These are phyloP conservation scores for Heliamphora pulchella DNA, from an alignment of 179 eudicot genomes.

Conservation along the genomic window DNA sequence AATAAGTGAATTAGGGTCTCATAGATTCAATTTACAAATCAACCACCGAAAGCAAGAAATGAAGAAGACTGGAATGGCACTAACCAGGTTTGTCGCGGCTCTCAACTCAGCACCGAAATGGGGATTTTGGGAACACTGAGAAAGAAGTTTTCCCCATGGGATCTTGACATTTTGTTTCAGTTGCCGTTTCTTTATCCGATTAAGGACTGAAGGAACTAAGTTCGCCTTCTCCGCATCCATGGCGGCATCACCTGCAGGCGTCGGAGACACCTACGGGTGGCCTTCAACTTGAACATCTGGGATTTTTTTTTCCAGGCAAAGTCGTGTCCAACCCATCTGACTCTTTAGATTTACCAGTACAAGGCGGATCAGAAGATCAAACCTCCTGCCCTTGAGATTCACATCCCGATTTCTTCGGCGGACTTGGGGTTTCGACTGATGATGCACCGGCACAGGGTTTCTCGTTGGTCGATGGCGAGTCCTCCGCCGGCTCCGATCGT, in stretches of 20 bases:
- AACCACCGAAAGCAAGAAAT: too few species aligned
- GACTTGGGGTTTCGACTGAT: conserved; percentile 23
- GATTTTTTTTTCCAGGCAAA: conserved; percentile 31
- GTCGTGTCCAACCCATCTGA: too few species aligned
- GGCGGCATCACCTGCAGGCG: conserved; percentile 11
- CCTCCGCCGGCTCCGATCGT: conserved; percentile 58
- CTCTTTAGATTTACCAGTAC: too few species aligned
- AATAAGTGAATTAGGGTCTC: too few species aligned
- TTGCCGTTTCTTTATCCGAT: conserved; percentile 41
- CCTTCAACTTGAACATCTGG: conserved; percentile 32
- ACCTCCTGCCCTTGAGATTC: conserved; percentile 43
- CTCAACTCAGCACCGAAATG: too few species aligned
- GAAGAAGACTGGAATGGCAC: too few species aligned
- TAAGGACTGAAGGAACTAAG: conserved; percentile 19
- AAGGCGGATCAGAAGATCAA: conserved; percentile 50
- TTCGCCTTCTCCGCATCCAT: conserved; percentile 40
- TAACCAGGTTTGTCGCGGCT: too few species aligned
- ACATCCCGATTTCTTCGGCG: conserved; percentile 32
- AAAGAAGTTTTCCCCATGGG: conserved; percentile 81
- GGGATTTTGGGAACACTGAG: conserved; percentile 66
- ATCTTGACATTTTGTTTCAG: conserved; percentile 28
- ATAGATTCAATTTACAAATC: too few species aligned
- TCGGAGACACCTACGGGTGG: conserved; percentile 20
- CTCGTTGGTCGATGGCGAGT: conserved; percentile 37
- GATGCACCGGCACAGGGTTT: too few species aligned